A percentile compares a stretch with the other conserved stretches of the same genome.
Evolutionary conservation across 1,139 yeast genomes (phyloP).

Genomic region (Candida freyschussii): DNA sequence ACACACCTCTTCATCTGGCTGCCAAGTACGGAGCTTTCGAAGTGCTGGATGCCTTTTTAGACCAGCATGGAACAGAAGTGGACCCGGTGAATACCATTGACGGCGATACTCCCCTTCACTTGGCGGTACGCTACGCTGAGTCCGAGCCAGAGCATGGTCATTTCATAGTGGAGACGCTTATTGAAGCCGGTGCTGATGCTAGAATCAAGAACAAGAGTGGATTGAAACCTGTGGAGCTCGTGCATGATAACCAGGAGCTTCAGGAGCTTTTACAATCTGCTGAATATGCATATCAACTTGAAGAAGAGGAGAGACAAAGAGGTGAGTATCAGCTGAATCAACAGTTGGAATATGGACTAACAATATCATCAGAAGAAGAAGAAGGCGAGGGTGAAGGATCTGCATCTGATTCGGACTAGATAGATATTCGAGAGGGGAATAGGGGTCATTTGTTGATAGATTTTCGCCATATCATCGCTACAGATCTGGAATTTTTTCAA

Average conservation of each 20-base stretch:
- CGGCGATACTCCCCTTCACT: conserved; percentile 87
- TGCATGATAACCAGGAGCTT: conserved; percentile 45
- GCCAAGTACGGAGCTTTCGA: conserved; percentile 82
- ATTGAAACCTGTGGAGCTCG: conserved; percentile 72
- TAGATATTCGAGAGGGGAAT: too few relatives aligned
- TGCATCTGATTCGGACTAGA: conserved; percentile 17
- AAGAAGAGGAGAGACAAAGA: conserved; percentile 23
- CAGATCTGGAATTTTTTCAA: too few relatives aligned
- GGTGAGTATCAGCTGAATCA: conserved; percentile 16
- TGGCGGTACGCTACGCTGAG: conserved; percentile 70
- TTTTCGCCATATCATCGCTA: too few relatives aligned
- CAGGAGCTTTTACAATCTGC: conserved; percentile 71
- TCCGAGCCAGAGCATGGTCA: conserved; percentile 85
- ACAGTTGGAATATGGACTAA: conserved; percentile 25
- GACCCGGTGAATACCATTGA: conserved; percentile 70
- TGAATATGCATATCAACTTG: conserved; percentile 54
- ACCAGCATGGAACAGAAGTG: conserved; percentile 86
- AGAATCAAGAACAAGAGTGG: conserved; percentile 49
- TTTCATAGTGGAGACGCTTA: conserved; percentile 70
- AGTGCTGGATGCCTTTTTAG: conserved; percentile 74
- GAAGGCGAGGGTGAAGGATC: conserved; percentile 26
- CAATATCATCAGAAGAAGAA: conserved; percentile 24
- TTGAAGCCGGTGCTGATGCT: conserved; percentile 93
- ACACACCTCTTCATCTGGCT: conserved; percentile 78
- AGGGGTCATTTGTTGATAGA: too few relatives aligned